Evolutionary conservation across 2,329 filamentous ascomycete genomes (phyloP), one percentile per base, ranked within the genome.

Genomic region (Akanthomyces uredinophilus): DNA sequence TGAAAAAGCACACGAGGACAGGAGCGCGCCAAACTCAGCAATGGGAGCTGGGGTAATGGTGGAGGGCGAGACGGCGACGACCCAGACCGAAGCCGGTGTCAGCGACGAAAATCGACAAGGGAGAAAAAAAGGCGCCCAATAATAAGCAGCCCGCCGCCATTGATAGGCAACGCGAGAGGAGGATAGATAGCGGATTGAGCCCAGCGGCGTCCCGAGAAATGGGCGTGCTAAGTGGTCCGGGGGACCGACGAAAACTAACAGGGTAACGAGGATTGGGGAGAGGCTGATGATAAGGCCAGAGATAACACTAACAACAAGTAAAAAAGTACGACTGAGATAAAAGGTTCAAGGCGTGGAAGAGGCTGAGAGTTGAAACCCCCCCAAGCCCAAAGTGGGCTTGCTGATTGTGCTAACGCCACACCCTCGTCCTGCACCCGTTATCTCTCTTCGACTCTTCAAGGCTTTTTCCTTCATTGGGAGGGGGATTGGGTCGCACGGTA

Each of bases 171-270:
- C 53, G 10, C 53, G 11, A n/a, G n/a, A n/a, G n/a, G 22, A 37
- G 22, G 37, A 11, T 14, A 46, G 54, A 57, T 57, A 57, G 54
- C 54, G 54, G 54, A 24, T 35, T 35, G 52, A 55, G 52, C 46
- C 53, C 41, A 18, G 56, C 56, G 56, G 56, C 47, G 46, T 51
- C 56, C 46, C 56, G 56, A 58, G 44, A 39, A 56, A 32, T 20
- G 20, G 22, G 53, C 14, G 35, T 39, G 35, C 46, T 51, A 41
- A 41, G 35, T 10, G 43, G 20, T 22, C 13, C 35, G 35, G 56
- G 47, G 57, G 47, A 51, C 32, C 43, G 57, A 60, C 57, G 57
- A 60, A 60, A 60, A 60, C 37, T 51, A 60, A 37, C 57, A 60
- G 57, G 57, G n/a, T n/a, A 32, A 32, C 35, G 20, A 18, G 27